Conservation (phyloP, 2,329 filamentous ascomycete species). For the Microsporum audouinii region DNA sequence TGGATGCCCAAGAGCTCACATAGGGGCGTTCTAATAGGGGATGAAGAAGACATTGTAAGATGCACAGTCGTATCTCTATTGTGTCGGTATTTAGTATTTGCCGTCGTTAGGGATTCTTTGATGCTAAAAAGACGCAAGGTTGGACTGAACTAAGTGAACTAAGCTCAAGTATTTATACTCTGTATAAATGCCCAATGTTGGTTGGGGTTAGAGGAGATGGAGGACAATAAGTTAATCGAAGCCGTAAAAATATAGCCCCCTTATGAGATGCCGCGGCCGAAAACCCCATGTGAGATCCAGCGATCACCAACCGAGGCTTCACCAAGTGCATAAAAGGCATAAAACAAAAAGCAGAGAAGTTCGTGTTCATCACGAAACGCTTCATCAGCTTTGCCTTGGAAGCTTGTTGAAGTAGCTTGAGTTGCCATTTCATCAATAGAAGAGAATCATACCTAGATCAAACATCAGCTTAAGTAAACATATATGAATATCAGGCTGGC, state of each 20-base stretch:
- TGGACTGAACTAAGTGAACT: neutral
- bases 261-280: neutral
- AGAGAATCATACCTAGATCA: too few species aligned
- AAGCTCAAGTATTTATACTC: neutral
- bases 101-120: neutral
- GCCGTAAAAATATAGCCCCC: too few species aligned
- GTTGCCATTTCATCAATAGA: too few species aligned
- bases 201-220: neutral
- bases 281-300: neutral
- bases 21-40: slow-evolving; percentile 60
- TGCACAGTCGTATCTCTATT: neutral
- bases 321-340: neutral
- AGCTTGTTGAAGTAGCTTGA: too few species aligned
- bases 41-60: slow-evolving; percentile 18
- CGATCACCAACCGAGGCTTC: neutral
- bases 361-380: neutral
- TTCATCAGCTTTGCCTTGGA: too few species aligned
- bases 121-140: too few species aligned
- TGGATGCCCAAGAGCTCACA: slow-evolving; percentile 68
- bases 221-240: too few species aligned
- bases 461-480: too few species aligned
- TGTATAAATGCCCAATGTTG: neutral
- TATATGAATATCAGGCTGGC: too few species aligned
- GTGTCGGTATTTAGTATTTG: neutral
- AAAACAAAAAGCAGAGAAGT: too few species aligned